Percentiles rank a stretch among this genome's conserved stretches.
phyloP scores from a whole-genome alignment of 1,139 yeast genomes.

The Arxiozyma slooffiae region DNA sequence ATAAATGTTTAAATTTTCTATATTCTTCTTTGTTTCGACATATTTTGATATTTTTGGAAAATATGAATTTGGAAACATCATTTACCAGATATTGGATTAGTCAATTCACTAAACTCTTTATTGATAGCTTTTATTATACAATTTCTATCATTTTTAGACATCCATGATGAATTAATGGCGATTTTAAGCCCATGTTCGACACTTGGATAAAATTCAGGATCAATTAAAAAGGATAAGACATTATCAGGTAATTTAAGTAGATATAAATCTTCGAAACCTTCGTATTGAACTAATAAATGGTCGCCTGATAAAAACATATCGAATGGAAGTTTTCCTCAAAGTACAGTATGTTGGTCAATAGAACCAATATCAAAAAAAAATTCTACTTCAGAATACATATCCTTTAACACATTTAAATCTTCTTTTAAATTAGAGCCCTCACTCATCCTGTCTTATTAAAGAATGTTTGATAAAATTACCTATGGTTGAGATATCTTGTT shows the following conservation, averaged over 20 bases:
- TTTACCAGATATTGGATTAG: constrained; percentile 28
- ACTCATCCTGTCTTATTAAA: constrained; percentile 7
- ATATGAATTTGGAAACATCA: constrained; percentile 22
- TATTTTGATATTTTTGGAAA: constrained; percentile 13
- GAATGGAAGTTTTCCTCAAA: constrained; percentile 15
- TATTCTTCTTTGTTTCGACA: constrained; percentile 16
- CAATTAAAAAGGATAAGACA: constrained; percentile 18
- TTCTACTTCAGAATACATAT: constrained; percentile 43
- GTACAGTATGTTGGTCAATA: constrained; percentile 2
- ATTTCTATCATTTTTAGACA: constrained; percentile 17
- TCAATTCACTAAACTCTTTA: constrained; percentile 32
- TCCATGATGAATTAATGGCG: constrained; percentile 25
- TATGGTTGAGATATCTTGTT: background rate
- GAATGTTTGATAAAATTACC: background rate
- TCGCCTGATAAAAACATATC: constrained; percentile 10
- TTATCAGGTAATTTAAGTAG: constrained; percentile 14
- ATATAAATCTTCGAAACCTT: constrained; percentile 7
- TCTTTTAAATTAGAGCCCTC: constrained; percentile 20
- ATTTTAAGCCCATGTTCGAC: constrained; percentile 30
- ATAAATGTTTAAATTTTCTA: constrained; percentile 14
- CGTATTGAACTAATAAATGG: constrained; percentile 7
- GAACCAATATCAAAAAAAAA: constrained; percentile 12
- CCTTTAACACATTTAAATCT: constrained; percentile 40
- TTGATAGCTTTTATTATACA: constrained; percentile 21
- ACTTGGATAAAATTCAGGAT: constrained; percentile 21